Percentiles rank a stretch among this genome's conserved stretches.
These are phyloP conservation scores for Yamadazyma membranifaciens DNA, from an alignment of 1,139 yeast species.

Conservation along the genomic window DNA sequence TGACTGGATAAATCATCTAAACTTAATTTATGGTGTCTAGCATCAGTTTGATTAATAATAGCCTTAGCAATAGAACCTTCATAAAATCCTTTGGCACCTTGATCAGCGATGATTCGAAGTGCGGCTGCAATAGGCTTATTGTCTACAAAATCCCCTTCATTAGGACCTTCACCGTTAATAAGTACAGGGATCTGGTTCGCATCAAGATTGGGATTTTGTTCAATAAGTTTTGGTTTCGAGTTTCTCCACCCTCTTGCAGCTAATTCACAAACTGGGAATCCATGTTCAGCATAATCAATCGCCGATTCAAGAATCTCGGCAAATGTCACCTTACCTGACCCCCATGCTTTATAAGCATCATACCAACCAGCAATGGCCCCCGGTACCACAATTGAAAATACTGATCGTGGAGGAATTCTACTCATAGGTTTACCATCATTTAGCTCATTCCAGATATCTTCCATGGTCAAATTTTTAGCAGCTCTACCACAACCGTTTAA, in stretches of 20 bases:
- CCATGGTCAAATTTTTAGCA: constrained; percentile 51
- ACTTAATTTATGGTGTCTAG: constrained; percentile 56
- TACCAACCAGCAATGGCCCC: constrained; percentile 24
- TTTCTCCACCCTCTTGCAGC: constrained; percentile 54
- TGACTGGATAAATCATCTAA: constrained; percentile 55
- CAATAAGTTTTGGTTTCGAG: constrained; percentile 34
- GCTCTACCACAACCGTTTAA: constrained; percentile 79
- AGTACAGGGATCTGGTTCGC: constrained; percentile 34
- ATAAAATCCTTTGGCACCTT: constrained; percentile 68
- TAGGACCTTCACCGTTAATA: constrained; percentile 41
- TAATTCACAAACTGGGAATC: constrained; percentile 64
- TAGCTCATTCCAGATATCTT: constrained; percentile 44
- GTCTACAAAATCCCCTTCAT: constrained; percentile 57
- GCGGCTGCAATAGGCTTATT: constrained; percentile 57
- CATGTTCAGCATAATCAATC: constrained; percentile 64
- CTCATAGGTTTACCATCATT: constrained; percentile 38
- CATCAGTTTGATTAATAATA: constrained; percentile 52
- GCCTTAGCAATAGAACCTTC: constrained; percentile 66
- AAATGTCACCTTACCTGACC: constrained; percentile 63
- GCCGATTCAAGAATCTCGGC: constrained; percentile 68
- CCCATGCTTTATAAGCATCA: constrained; percentile 65
- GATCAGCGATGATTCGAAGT: constrained; percentile 47
- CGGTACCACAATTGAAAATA: constrained; percentile 32
- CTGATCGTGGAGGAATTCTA: constrained; percentile 47
- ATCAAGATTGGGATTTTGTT: constrained; percentile 28